Evolutionary conservation across 257 asterid genomes (phyloP).

Genomic region (Ligustrum vulgare): DNA sequence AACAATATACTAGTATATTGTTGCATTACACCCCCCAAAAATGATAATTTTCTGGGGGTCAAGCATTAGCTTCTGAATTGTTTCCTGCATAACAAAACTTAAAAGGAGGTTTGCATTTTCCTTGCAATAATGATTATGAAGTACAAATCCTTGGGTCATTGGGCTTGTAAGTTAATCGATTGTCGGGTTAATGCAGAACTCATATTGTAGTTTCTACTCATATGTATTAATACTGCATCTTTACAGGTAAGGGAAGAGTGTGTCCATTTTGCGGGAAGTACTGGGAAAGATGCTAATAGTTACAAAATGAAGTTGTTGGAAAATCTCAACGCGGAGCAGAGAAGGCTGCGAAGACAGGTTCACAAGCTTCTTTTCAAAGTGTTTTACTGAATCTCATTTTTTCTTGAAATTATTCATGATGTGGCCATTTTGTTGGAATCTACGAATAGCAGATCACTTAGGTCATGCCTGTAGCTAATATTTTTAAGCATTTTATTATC

Average conservation of each 20-base stretch:
- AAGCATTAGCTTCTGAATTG: not conserved
- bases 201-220: constrained; percentile 2
- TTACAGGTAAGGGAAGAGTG: constrained; percentile 73
- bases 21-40: not conserved
- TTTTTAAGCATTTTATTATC: not conserved
- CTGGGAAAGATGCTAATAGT: constrained; percentile 45
- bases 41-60: not conserved
- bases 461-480: not conserved
- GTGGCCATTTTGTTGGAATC: not conserved
- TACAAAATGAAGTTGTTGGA: constrained; percentile 46
- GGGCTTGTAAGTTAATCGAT: not conserved
- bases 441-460: not conserved
- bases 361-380: constrained; percentile 13
- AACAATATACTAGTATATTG: not conserved
- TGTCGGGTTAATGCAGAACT: not conserved
- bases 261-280: constrained; percentile 64
- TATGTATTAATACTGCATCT: constrained; percentile 16
- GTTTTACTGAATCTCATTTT: not conserved
- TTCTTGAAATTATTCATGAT: not conserved
- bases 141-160: not conserved
- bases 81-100: not conserved
- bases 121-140: not conserved
- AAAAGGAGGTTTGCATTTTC: not conserved
- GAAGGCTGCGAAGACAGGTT: constrained; percentile 57
- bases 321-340: constrained; percentile 58